These are phyloP conservation scores for Protomyces macrosporus DNA, from an alignment of 1,139 yeast genomes.

Conservation along the genomic window DNA sequence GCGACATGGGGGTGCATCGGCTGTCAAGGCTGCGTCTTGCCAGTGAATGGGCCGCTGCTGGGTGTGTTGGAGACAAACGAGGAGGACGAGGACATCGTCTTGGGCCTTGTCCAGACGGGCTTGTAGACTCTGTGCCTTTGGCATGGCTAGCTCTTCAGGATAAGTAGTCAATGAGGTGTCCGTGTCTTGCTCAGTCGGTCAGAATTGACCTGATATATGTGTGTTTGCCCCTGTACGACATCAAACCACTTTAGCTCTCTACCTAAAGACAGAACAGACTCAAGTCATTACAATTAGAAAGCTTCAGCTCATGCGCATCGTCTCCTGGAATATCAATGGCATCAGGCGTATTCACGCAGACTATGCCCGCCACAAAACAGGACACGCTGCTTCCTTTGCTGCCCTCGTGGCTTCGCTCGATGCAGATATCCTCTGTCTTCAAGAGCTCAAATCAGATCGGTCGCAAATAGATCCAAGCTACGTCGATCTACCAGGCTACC, in stretches of 20 bases:
- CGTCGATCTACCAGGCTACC: slow-evolving; percentile 55
- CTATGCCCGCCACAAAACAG: slow-evolving; percentile 4
- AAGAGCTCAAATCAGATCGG: slow-evolving; percentile 70
- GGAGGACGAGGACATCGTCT: not conserved
- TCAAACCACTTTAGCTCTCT: too few species aligned
- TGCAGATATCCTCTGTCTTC: slow-evolving; percentile 78
- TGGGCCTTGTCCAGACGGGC: not conserved
- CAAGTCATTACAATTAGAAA: too few species aligned
- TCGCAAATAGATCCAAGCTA: slow-evolving; percentile 47
- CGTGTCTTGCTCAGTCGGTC: too few species aligned
- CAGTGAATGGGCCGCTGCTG: not conserved
- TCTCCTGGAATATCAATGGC: slow-evolving; percentile 31
- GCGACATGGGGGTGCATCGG: not conserved
- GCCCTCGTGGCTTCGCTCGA: slow-evolving; percentile 50
- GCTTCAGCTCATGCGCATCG: slow-evolving; percentile 21
- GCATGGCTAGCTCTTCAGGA: too few species aligned
- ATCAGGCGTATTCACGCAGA: slow-evolving; percentile 23
- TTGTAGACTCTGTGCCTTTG: not conserved
- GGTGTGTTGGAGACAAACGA: not conserved
- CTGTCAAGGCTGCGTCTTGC: not conserved
- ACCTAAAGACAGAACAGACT: too few species aligned
- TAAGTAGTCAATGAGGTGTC: too few species aligned
- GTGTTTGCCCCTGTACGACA: too few species aligned
- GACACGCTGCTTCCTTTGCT: slow-evolving; percentile 20
- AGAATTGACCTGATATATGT: too few species aligned